A percentile compares a stretch with the other conserved stretches of the same genome.
Evolutionary conservation across 2,329 filamentous ascomycete species (phyloP).

Genomic region (Botrytis hyacinthi): DNA sequence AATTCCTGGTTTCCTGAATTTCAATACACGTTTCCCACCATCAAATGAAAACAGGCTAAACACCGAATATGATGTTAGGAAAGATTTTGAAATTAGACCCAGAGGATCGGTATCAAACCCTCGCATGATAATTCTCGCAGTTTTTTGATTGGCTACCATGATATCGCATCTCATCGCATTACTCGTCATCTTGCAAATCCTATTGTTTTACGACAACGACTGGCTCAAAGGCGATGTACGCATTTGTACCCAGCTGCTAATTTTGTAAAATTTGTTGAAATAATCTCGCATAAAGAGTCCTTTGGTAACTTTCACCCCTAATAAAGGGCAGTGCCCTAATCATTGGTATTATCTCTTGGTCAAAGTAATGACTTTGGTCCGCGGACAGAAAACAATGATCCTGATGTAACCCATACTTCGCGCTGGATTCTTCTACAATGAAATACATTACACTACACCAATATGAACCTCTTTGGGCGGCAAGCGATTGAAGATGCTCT

Average conservation of each 20-base stretch:
- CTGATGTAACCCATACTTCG: neutral
- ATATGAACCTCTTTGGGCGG: neutral
- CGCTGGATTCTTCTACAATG: too few relatives aligned
- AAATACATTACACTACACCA: neutral
- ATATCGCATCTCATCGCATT: neutral
- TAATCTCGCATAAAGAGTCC: neutral
- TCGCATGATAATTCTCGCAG: neutral
- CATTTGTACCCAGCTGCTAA: neutral
- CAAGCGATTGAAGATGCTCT: slow-evolving; percentile 4
- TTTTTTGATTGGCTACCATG: neutral
- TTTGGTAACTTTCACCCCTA: neutral
- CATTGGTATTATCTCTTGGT: neutral
- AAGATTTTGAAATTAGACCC: neutral
- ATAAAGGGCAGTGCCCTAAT: neutral
- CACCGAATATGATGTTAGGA: neutral
- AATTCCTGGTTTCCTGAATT: neutral
- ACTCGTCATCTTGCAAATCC: neutral
- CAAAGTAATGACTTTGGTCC: neutral
- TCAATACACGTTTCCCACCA: neutral
- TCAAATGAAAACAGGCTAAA: neutral
- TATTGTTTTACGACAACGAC: neutral
- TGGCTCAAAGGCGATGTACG: neutral
- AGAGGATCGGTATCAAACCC: neutral
- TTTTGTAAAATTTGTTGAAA: neutral
- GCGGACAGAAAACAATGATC: neutral